These are phyloP conservation scores for Pseudonectria buxi DNA, from an alignment of 2,329 filamentous ascomycete genomes.

Conservation along the genomic window DNA sequence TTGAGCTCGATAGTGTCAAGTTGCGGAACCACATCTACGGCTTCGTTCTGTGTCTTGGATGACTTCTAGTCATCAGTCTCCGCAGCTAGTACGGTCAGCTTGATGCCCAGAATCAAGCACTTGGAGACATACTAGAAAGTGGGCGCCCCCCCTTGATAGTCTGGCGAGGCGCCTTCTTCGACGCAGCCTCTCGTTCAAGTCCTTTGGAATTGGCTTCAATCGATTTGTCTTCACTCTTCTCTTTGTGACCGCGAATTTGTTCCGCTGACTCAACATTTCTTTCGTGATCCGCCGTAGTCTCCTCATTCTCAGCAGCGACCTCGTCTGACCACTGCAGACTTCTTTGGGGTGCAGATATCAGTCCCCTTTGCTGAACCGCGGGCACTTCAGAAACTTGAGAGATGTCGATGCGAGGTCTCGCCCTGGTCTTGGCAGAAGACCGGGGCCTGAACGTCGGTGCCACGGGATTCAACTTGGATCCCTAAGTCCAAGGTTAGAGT, in stretches of 20 bases:
- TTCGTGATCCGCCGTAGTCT: background rate
- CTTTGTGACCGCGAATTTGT: constrained; percentile 2
- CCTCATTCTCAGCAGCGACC: constrained; percentile 18
- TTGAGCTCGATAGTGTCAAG: constrained; percentile 20
- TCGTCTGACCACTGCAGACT: constrained; percentile 26
- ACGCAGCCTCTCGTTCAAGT: no score
- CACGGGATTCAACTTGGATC: constrained; percentile 47
- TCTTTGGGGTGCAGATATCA: constrained; percentile 6
- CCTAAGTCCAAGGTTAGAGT: constrained; percentile 41
- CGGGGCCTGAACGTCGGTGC: constrained; percentile 50
- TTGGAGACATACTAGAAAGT: no score
- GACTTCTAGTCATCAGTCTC: constrained; percentile 13
- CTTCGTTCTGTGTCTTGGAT: constrained; percentile 12
- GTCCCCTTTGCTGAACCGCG: constrained; percentile 1
- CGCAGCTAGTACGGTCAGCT: constrained; percentile 13
- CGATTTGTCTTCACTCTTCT: constrained; percentile 5
- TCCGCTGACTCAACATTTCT: constrained; percentile 1
- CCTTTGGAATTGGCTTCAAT: constrained; percentile 1
- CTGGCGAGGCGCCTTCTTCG: background rate
- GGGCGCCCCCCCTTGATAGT: no score
- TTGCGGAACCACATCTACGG: constrained; percentile 11
- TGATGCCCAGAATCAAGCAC: background rate
- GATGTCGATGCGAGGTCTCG: constrained; percentile 5
- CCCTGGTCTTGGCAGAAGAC: constrained; percentile 13
- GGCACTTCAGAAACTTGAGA: constrained; percentile 11